Evolutionary conservation across 2,329 filamentous ascomycete species (phyloP), one percentile per base, ranked within the genome.

Genomic region (Fusarium denticulatum): DNA sequence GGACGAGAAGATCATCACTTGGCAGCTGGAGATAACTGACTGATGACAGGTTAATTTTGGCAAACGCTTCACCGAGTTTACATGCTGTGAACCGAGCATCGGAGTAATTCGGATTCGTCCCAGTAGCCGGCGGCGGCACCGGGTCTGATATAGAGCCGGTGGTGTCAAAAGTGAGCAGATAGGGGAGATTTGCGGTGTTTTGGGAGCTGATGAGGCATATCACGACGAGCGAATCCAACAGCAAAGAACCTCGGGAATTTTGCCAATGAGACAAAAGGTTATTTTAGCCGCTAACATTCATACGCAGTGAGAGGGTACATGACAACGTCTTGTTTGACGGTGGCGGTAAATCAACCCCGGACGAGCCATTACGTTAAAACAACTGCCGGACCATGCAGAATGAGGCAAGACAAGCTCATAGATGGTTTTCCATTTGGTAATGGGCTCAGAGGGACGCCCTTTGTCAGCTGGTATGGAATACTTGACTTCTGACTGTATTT

Each of bases 331-430:
- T 66, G 53, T 59, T 69, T 61, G 67, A 74, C 55, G 69, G 59
- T 53, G 59, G 66, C 55, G 64, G 59, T 69, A 72, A 61, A 65
- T 64, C 45, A 64, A 65, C 70, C 71, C 73, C 66, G 66, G 71
- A 65, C 65, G 76, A 74, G 77, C 75, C 75, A 78, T 78, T 78
- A 78, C 77, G 77, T 78, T 77, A 78, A 55, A 78, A 64, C 75
- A 78, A 78, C 74, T 77, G 64, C 75, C 69, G 67, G 75, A 77
- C 76, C 70, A 78, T 78, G 76, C 76, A 78, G 76, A 77, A 78
- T 76, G 74, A 76, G 76, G 76, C 74, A 78, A 76, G 75, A 77
- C 61, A 71, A 59, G 68, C 66, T 68, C 60, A 64, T 36, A 49
- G 63, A 67, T 64, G 45, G 61, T 75, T 77, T 78, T 78, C 71